phyloP scores from a whole-genome alignment of 257 asterid genomes.

The Solanum gandarillasii region DNA sequence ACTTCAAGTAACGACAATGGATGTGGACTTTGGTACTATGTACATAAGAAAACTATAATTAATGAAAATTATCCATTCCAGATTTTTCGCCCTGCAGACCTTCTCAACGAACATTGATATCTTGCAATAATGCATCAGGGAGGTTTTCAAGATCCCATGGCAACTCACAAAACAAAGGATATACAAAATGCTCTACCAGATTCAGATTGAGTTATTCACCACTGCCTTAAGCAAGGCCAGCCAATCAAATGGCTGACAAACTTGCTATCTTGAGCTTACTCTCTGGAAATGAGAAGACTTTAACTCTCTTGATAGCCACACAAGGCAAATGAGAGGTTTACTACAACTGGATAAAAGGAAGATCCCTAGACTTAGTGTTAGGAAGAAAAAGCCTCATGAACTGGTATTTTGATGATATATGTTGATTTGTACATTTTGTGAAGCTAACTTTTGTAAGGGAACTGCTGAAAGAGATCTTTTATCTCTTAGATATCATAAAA shows the following conservation, averaged over 20 bases:
- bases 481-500: not conserved
- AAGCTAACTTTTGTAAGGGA: not conserved
- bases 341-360: not conserved
- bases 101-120: not conserved
- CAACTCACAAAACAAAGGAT: not conserved
- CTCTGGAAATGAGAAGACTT: not conserved
- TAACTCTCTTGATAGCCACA: not conserved
- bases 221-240: not conserved
- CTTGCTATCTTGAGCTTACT: not conserved
- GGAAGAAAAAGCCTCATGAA: not conserved
- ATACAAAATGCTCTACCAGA: not conserved
- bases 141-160: not conserved
- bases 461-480: not conserved
- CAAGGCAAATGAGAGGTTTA: not conserved
- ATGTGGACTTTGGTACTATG: not conserved
- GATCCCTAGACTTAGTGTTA: not conserved
- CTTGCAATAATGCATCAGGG: not conserved
- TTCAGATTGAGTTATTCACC: not conserved
- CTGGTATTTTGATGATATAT: not conserved
- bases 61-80: not conserved
- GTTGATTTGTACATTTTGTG: not conserved
- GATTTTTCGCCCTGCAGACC: not conserved
- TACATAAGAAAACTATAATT: not conserved
- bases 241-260: not conserved
- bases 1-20: not conserved